A percentile compares a stretch with the other conserved stretches of the same genome.
These are phyloP conservation scores for Chlorella sp. DNA, from an alignment of 139 green algal genomes.

Conservation along the genomic window DNA sequence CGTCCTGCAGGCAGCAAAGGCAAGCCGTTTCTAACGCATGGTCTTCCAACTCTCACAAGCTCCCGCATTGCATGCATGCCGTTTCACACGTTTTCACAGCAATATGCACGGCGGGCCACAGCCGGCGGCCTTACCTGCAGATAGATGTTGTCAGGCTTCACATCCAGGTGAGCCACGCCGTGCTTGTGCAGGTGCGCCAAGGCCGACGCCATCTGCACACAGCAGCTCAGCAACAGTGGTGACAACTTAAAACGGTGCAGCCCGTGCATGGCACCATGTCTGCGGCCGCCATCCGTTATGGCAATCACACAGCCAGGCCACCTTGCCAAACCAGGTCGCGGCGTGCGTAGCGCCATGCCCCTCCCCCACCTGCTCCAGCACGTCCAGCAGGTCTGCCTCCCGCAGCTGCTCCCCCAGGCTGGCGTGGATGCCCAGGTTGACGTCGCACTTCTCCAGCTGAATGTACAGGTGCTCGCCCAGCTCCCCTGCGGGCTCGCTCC, in stretches of 20 bases:
- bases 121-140: neutral
- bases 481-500: constrained; percentile 72
- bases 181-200: constrained; percentile 85
- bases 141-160: constrained; percentile 98
- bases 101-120: too few species aligned
- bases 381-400: constrained; percentile 77
- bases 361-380: constrained; percentile 73
- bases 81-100: too few species aligned
- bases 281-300: neutral
- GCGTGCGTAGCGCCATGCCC: too few species aligned
- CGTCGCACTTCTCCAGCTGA: constrained; percentile 88
- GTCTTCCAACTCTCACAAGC: too few species aligned
- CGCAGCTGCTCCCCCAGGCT: constrained; percentile 45
- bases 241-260: neutral
- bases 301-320: neutral
- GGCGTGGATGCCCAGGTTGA: constrained; percentile 35
- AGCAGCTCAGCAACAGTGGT: neutral
- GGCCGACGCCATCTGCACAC: constrained; percentile 70
- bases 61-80: too few species aligned
- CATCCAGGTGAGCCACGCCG: constrained; percentile 91
- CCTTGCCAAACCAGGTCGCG: neutral
- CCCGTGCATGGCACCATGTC: neutral
- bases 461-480: constrained; percentile 84
- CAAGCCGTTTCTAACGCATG: too few species aligned
- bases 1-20: neutral